Conservation (phyloP, 495 filamentous ascomycete genomes). For the Xylaria intraflava region DNA sequence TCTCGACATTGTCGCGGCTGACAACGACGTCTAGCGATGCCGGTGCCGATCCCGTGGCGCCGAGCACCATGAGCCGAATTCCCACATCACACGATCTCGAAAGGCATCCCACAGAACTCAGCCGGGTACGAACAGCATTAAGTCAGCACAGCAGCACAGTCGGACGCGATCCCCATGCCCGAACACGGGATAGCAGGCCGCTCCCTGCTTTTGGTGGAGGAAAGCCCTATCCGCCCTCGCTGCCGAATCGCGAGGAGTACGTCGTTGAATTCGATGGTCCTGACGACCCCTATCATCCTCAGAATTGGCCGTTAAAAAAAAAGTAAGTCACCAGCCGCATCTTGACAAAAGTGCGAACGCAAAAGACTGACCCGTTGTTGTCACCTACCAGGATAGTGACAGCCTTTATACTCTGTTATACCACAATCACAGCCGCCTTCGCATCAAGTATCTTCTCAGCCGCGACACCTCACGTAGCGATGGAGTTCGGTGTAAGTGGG, state of each 20-base stretch:
- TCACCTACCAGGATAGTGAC: slow-evolving; percentile 46
- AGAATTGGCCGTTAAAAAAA: slow-evolving; percentile 73
- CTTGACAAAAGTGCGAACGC: background rate
- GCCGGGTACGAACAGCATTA: slow-evolving; percentile 65
- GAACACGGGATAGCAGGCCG: slow-evolving; percentile 47
- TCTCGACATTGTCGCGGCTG: slow-evolving; percentile 39
- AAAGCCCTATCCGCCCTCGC: slow-evolving; percentile 66
- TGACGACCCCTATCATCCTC: slow-evolving; percentile 72
- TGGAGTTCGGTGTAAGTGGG: slow-evolving; percentile 47
- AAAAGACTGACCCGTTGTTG: no score
- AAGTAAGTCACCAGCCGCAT: slow-evolving; percentile 49
- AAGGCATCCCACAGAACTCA: slow-evolving; percentile 64
- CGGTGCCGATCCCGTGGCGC: background rate
- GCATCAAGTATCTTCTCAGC: slow-evolving; percentile 63
- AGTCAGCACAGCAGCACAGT: slow-evolving; percentile 74
- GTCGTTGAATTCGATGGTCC: slow-evolving; percentile 81
- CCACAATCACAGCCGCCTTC: slow-evolving; percentile 70
- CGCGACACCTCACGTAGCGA: slow-evolving; percentile 47
- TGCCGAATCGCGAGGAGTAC: slow-evolving; percentile 73
- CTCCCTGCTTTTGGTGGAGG: slow-evolving; percentile 60
- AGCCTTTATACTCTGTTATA: slow-evolving; percentile 68
- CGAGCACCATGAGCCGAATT: slow-evolving; percentile 47
- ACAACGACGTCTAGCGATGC: slow-evolving; percentile 38
- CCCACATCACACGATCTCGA: slow-evolving; percentile 63
- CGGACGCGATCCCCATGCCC: slow-evolving; percentile 45